Percentiles rank a stretch among this genome's conserved stretches.
These are phyloP conservation scores for Zymoseptoria pseudotritici DNA, from an alignment of 2,329 filamentous ascomycete species.

Conservation along the genomic window DNA sequence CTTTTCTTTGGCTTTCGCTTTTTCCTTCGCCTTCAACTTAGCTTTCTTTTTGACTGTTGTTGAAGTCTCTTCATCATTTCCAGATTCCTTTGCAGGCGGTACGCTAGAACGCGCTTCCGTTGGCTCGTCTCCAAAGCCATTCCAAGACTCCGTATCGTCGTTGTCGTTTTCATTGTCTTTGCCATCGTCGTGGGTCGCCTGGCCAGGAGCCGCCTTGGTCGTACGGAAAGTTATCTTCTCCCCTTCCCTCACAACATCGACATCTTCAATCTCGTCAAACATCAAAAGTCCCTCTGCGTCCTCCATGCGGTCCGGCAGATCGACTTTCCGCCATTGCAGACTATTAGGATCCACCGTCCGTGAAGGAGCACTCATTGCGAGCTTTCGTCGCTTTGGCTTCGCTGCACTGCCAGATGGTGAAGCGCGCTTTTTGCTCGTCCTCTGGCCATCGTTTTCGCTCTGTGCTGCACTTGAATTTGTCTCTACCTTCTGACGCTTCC, in stretches of 20 bases:
- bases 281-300: slow-evolving; percentile 86
- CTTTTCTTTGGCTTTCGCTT: slow-evolving; percentile 21
- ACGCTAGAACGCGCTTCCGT: neutral
- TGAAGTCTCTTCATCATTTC: slow-evolving; percentile 15
- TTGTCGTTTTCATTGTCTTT: slow-evolving; percentile 37
- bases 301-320: slow-evolving; percentile 66
- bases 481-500: slow-evolving; percentile 39
- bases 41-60: slow-evolving; percentile 15
- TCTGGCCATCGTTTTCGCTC: slow-evolving; percentile 4
- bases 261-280: slow-evolving; percentile 83
- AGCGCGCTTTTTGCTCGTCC: slow-evolving; percentile 9
- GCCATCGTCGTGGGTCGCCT: neutral
- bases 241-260: slow-evolving; percentile 64
- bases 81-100: neutral
- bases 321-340: slow-evolving; percentile 57
- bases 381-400: slow-evolving; percentile 1
- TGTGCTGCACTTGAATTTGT: neutral
- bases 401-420: neutral
- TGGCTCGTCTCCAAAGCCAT: slow-evolving; percentile 48
- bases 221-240: slow-evolving; percentile 36
- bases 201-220: slow-evolving; percentile 4
- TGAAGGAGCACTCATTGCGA: neutral
- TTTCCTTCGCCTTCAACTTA: slow-evolving; percentile 16
- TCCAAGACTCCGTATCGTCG: slow-evolving; percentile 44
- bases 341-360: slow-evolving; percentile 18